A percentile compares a stretch with the other conserved stretches of the same genome.
These are phyloP conservation scores for Myxozyma nipponensis DNA, from an alignment of 805 yeast genomes.

Conservation along the genomic window DNA sequence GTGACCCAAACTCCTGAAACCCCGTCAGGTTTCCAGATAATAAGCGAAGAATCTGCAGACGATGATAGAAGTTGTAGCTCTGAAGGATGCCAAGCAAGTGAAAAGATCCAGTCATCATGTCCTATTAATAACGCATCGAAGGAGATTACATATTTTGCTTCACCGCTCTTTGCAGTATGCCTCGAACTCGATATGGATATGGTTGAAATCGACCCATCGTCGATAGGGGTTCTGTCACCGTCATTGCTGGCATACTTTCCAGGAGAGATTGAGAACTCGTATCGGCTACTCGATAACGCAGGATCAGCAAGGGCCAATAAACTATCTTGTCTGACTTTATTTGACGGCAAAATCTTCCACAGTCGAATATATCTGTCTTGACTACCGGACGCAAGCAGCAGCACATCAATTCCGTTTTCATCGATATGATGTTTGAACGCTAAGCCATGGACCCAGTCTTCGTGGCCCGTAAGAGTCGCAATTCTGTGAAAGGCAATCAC, in stretches of 20 bases:
- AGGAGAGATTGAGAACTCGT: conserved; percentile 9
- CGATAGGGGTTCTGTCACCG: background rate
- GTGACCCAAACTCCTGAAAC: conserved; percentile 90
- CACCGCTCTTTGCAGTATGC: conserved; percentile 23
- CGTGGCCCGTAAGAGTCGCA: conserved; percentile 79
- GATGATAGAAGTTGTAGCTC: conserved; percentile 67
- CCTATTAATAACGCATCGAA: conserved; percentile 96
- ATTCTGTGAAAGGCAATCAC: conserved; percentile 1
- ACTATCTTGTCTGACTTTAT: conserved; percentile 1
- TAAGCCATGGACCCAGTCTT: conserved; percentile 88
- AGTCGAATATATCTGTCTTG: conserved; percentile 89
- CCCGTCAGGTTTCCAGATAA: conserved; percentile 89
- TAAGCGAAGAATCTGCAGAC: conserved; percentile 88
- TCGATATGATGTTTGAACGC: conserved; percentile 46
- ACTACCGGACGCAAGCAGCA: conserved; percentile 79
- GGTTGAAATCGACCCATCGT: background rate
- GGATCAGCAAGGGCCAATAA: conserved; percentile 17
- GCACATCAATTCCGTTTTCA: conserved; percentile 45
- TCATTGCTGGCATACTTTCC: background rate
- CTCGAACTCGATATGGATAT: background rate
- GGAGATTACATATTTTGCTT: conserved; percentile 47
- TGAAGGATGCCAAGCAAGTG: conserved; percentile 74
- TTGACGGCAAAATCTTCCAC: conserved; percentile 50
- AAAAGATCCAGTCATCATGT: conserved; percentile 96
- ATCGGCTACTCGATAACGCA: conserved; percentile 13